These are phyloP conservation scores for Lactifluus volemus DNA, from an alignment of 768 basidiomycete genomes.

Conservation along the genomic window DNA sequence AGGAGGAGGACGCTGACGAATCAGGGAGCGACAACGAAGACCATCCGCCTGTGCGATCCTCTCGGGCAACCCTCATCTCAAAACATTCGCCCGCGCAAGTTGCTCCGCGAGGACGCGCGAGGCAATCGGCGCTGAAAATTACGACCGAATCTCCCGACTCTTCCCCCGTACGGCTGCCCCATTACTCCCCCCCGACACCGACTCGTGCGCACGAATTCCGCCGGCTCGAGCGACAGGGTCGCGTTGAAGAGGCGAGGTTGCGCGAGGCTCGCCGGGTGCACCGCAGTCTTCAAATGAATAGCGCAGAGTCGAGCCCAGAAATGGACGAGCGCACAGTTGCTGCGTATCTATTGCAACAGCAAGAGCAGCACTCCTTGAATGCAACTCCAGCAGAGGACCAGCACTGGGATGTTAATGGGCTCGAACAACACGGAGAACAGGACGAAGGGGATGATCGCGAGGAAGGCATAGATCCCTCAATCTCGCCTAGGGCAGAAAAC, in stretches of 20 bases:
- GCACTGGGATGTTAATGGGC: not conserved
- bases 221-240: constrained; percentile 7
- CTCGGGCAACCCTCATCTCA: not conserved
- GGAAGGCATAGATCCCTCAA: not conserved
- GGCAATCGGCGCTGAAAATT: not conserved
- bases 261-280: constrained; percentile 7
- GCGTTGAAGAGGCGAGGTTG: constrained; percentile 13
- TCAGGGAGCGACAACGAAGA: not conserved
- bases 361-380: not conserved
- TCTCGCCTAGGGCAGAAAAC: not conserved
- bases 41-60: not conserved
- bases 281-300: not conserved
- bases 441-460: not conserved
- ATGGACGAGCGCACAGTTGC: not conserved
- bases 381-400: not conserved
- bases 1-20: constrained; percentile 3
- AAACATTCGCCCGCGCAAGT: not conserved
- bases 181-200: constrained; percentile 22
- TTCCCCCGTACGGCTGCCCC: not conserved
- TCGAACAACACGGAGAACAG: not conserved
- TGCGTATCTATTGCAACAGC: not conserved
- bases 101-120: not conserved
- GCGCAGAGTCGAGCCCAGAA: not conserved
- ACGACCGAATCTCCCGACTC: constrained; percentile 9
- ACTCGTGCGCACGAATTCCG: constrained; percentile 21